phyloP scores from a whole-genome alignment of 305 asterid species.

The Ajuga reptans region DNA sequence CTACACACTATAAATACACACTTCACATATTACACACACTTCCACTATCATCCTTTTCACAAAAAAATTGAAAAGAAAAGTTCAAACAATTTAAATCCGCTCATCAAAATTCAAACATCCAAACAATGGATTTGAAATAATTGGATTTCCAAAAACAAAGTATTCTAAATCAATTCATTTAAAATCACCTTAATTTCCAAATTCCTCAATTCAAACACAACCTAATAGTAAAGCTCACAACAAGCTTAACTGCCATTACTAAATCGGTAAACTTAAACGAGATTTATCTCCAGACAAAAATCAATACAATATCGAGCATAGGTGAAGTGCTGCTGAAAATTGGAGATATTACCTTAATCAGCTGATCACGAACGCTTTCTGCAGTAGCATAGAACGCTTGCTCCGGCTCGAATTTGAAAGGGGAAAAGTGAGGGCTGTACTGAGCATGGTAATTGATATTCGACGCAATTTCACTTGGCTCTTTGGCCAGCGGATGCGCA shows the following conservation, averaged over 20 bases:
- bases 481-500: conserved; percentile 61
- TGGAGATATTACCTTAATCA: conserved; percentile 58
- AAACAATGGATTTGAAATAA: too few relatives aligned
- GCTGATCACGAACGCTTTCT: conserved; percentile 80
- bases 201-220: too few relatives aligned
- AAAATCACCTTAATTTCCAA: too few relatives aligned
- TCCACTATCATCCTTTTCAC: too few relatives aligned
- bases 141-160: too few relatives aligned
- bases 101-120: too few relatives aligned
- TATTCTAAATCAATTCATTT: too few relatives aligned
- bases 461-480: conserved; percentile 72
- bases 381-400: conserved; percentile 95
- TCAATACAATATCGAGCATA: too few relatives aligned
- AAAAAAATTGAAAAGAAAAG: too few relatives aligned
- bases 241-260: not conserved
- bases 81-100: too few relatives aligned
- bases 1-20: too few relatives aligned
- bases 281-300: not conserved
- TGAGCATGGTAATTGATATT: conserved; percentile 85
- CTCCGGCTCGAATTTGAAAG: conserved; percentile 84
- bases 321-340: not conserved
- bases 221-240: not conserved
- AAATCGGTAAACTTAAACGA: not conserved
- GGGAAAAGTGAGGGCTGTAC: conserved; percentile 87
- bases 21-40: too few relatives aligned